Evolutionary conservation across 2,329 filamentous ascomycete genomes (phyloP).

Genomic region (Arthrobotrys sinensis): DNA sequence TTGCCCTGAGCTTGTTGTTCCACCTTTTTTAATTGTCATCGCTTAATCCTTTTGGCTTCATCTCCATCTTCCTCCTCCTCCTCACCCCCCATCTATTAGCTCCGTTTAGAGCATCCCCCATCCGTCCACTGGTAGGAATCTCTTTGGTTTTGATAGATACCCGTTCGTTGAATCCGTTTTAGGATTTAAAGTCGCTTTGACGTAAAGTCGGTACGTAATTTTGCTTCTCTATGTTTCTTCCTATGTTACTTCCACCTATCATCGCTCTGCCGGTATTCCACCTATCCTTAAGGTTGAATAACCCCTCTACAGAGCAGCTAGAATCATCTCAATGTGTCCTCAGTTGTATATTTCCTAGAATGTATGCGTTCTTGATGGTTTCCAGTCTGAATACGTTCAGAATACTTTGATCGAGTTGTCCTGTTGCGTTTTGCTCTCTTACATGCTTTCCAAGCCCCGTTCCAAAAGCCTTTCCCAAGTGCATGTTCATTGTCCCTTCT

Average conservation of each 20-base stretch:
- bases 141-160: conserved; percentile 14
- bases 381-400: too few species aligned
- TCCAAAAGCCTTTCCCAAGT: neutral
- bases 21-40: neutral
- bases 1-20: neutral
- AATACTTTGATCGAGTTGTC: too few species aligned
- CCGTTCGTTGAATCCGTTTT: conserved; percentile 31
- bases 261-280: neutral
- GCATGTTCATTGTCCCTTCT: neutral
- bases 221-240: neutral
- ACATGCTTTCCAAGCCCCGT: too few species aligned
- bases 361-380: too few species aligned
- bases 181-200: neutral
- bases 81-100: conserved; percentile 4
- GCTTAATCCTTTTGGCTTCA: conserved; percentile 19
- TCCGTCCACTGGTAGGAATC: neutral
- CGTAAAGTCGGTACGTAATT: conserved; percentile 7
- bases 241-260: neutral
- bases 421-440: neutral
- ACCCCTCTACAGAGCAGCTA: neutral
- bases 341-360: neutral
- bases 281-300: neutral
- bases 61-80: conserved; percentile 12
- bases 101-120: neutral
- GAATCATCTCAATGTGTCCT: neutral